Percentiles rank a stretch among this genome's conserved stretches.
These are phyloP conservation scores for Nannochloropsis gaditana DNA, from an alignment of 108 stramenopile species.

Conservation along the genomic window DNA sequence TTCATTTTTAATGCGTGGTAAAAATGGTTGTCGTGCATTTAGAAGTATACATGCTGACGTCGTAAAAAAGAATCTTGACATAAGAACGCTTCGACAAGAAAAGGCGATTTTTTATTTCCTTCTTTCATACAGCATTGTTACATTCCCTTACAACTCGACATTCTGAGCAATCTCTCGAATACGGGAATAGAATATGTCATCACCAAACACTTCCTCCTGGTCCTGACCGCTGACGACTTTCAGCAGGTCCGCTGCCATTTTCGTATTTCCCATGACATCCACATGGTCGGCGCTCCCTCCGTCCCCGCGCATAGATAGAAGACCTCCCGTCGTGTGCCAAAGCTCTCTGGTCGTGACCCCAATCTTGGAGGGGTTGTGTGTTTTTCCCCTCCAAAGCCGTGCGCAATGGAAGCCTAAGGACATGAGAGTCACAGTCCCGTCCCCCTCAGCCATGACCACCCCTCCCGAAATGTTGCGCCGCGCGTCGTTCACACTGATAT, in stretches of 20 bases:
- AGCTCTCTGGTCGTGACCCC: background rate
- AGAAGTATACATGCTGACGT: no score
- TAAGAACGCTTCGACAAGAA: no score
- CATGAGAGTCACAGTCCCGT: conserved; percentile 72
- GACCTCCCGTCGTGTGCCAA: background rate
- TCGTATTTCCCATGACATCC: conserved; percentile 73
- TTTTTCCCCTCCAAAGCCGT: conserved; percentile 57
- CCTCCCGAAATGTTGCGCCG: conserved; percentile 42
- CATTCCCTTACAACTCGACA: background rate
- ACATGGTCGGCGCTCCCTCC: conserved; percentile 71
- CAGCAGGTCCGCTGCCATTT: conserved; percentile 66
- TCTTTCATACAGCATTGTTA: no score
- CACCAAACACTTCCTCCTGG: conserved; percentile 26
- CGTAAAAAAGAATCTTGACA: no score
- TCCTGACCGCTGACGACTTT: conserved; percentile 65
- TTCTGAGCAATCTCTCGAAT: background rate
- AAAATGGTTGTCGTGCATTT: no score
- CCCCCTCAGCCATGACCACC: conserved; percentile 65
- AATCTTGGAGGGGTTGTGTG: conserved; percentile 58
- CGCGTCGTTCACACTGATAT: conserved; percentile 58
- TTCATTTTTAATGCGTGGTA: no score
- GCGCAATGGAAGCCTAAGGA: conserved; percentile 75
- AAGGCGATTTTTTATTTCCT: no score
- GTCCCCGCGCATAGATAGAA: conserved; percentile 49
- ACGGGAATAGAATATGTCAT: background rate